Evolutionary conservation across 148 eudicot genomes (phyloP), one percentile per base, ranked within the genome.

Genomic region (Nyssa sinensis): DNA sequence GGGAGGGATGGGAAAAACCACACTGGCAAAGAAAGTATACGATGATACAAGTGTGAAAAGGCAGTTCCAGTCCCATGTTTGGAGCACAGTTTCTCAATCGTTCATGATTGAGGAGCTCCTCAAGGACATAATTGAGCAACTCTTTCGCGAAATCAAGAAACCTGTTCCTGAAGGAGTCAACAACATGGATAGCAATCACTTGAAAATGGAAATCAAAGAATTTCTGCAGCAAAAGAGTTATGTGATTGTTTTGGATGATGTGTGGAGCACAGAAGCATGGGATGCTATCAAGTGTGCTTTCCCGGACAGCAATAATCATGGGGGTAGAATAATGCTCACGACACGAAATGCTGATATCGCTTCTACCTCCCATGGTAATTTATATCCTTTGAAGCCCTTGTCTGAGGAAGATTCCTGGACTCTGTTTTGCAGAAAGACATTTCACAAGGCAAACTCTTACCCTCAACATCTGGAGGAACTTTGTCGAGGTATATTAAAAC

Each of bases 1-100:
- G 74, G 69, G 62, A 2, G 3, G 74, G 74, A 0, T 47, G 39
- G 79, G 74, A 2, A 76, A 76, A 32, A 76, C 73, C 29, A 76
- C 79, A 16, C 49, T 76, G 14, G 79, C 62, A 2, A 76, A 47
- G n/a, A 47, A 69, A 32, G 68, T 69, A 4, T 76, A 28, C 23
- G 74, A 76, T 25, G 62, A 44, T 21, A 3, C 59, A 19, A 5
- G 1, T 5, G 29, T 76, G 7, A 76, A 13, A 34, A 30, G 21
- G 0, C 17, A 31, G 1, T 69, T 76, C n/a, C 5, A 41, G 1
- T 0, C 0, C 25, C 74, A 49, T 47, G 79, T 49, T 8, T 76
- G 78, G 78, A 3, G 69, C 10, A 59, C 47, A 28, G 79, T 68
- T 29, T 76, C 74, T 2, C 30, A 76, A 27, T 61, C 67, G 0